These are phyloP conservation scores for Coemansia sp. DNA, from an alignment of 192 early-diverging fungal genomes.

Conservation along the genomic window DNA sequence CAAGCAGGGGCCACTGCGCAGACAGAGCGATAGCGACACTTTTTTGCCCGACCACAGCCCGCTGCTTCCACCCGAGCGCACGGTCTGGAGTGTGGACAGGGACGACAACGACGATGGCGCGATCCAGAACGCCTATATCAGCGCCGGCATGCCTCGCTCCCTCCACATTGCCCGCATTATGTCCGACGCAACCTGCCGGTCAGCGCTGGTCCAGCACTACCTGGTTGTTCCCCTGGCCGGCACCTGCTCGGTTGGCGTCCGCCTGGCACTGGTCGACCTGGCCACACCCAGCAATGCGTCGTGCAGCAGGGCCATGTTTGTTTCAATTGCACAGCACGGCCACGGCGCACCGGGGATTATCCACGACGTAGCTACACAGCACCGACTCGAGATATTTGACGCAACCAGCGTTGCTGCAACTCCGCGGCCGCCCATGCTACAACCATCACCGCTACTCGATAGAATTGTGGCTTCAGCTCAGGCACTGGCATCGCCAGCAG, in stretches of 20 bases:
- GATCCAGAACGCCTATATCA: slow-evolving; percentile 8
- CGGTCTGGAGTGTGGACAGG: slow-evolving; percentile 12
- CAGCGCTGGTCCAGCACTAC: slow-evolving; percentile 16
- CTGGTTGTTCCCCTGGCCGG: slow-evolving; percentile 4
- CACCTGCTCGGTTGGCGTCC: slow-evolving; percentile 6
- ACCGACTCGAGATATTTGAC: slow-evolving; percentile 8
- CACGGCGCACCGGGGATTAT: slow-evolving; percentile 6
- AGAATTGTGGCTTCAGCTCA: slow-evolving; percentile 18
- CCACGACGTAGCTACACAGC: slow-evolving; percentile 1
- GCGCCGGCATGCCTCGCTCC: slow-evolving; percentile 27
- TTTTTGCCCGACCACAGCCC: slow-evolving; percentile 8
- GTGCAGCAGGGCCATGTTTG: slow-evolving; percentile 15
- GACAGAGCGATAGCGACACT: background rate
- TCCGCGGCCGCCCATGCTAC: background rate
- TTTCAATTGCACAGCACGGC: slow-evolving; percentile 6
- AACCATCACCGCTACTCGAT: slow-evolving; percentile 21
- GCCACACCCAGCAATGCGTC: slow-evolving; percentile 6
- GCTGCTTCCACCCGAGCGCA: slow-evolving; percentile 11
- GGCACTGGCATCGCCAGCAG: slow-evolving; percentile 3
- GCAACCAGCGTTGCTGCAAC: background rate
- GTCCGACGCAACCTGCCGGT: slow-evolving; percentile 4
- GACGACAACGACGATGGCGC: background rate
- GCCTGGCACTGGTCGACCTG: slow-evolving; percentile 22
- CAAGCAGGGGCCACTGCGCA: slow-evolving; percentile 13
- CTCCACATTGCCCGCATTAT: slow-evolving; percentile 26